Conservation (phyloP, 768 basidiomycete genomes). For the Guyanaporus albipodus region DNA sequence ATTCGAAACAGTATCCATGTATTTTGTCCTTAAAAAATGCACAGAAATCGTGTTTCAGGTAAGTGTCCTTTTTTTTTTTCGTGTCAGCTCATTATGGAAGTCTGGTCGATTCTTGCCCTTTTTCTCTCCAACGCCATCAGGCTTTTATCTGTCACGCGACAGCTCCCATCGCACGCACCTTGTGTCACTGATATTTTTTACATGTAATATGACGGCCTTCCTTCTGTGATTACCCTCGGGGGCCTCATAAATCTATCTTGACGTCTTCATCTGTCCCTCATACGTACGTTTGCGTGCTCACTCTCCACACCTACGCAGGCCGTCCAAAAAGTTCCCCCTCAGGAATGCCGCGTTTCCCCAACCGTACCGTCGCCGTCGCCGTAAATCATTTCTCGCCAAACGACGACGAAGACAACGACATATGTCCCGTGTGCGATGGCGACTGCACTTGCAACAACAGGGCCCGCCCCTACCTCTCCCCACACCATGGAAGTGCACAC, state of each 20-base stretch:
- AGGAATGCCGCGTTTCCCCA: conserved; percentile 65
- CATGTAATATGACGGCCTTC: conserved; percentile 34
- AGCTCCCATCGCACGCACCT: conserved; percentile 27
- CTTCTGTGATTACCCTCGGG: conserved; percentile 23
- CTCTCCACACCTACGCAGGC: conserved; percentile 28
- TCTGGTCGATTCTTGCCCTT: conserved; percentile 15
- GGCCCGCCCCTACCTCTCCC: conserved; percentile 32
- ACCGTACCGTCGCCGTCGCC: conserved; percentile 58
- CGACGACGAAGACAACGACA: conserved; percentile 81
- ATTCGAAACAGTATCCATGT: conserved; percentile 34
- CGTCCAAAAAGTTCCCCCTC: conserved; percentile 49
- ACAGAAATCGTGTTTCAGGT: conserved; percentile 36
- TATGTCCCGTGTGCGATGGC: conserved; percentile 88
- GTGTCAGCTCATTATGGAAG: conserved; percentile 24
- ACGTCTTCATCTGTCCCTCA: conserved; percentile 20
- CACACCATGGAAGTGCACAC: conserved; percentile 35
- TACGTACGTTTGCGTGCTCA: conserved; percentile 26
- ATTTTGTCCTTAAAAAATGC: conserved; percentile 35
- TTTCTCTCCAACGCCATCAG: conserved; percentile 23
- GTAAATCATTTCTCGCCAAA: conserved; percentile 35
- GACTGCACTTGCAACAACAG: conserved; percentile 74
- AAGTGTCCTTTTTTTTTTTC: conserved; percentile 22
- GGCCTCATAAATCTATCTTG: conserved; percentile 25
- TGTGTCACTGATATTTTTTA: conserved; percentile 35
- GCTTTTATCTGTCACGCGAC: conserved; percentile 36